These are phyloP conservation scores for Nannochloropsis gaditana DNA, from an alignment of 108 stramenopile species.

Conservation along the genomic window DNA sequence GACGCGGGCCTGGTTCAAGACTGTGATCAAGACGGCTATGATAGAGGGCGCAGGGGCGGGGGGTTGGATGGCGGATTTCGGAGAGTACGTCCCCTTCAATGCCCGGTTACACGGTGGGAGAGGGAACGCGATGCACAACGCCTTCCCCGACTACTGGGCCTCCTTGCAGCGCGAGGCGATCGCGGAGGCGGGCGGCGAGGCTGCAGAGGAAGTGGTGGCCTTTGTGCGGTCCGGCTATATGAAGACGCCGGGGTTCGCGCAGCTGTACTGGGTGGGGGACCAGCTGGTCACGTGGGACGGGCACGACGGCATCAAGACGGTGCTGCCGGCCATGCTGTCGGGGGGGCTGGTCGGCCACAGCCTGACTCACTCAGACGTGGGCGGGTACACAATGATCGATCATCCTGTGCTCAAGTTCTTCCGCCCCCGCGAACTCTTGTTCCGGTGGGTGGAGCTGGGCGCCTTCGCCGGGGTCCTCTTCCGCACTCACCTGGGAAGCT, in stretches of 20 bases:
- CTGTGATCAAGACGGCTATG: conserved; percentile 40
- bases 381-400: conserved; percentile 36
- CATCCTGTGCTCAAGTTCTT: conserved; percentile 31
- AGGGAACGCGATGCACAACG: conserved; percentile 46
- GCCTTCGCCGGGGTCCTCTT: conserved; percentile 53
- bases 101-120: conserved; percentile 25
- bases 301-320: conserved; percentile 41
- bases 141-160: conserved; percentile 56
- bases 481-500: conserved; percentile 53
- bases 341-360: conserved; percentile 56
- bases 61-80: conserved; percentile 58
- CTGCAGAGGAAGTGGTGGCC: conserved; percentile 45
- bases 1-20: conserved; percentile 50
- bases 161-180: conserved; percentile 53
- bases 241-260: conserved; percentile 46
- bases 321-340: conserved; percentile 51
- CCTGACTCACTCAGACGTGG: conserved; percentile 54
- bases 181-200: conserved; percentile 32
- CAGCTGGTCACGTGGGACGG: conserved; percentile 43
- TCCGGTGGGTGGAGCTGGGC: conserved; percentile 58
- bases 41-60: conserved; percentile 43
- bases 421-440: conserved; percentile 51
- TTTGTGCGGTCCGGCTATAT: conserved; percentile 53
- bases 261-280: conserved; percentile 48
- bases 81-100: conserved; percentile 52